These are phyloP conservation scores for Fusarium incarnatum DNA, from an alignment of 2,329 filamentous ascomycete species.

Conservation along the genomic window DNA sequence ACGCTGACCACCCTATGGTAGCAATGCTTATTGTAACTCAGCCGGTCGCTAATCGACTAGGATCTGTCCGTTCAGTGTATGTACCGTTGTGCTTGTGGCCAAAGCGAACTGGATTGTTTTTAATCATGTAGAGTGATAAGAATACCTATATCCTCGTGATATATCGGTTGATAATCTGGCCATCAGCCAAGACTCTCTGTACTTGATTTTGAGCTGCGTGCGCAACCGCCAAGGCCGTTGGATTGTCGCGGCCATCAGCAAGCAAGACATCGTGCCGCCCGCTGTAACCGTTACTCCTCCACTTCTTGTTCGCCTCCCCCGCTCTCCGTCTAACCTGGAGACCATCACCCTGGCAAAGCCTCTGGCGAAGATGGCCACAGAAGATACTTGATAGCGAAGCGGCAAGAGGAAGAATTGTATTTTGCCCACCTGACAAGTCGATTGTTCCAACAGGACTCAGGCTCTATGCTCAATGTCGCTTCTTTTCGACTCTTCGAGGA, in stretches of 20 bases:
- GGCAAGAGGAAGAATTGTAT: not conserved
- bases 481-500: conserved; percentile 15
- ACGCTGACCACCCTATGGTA: conserved; percentile 21
- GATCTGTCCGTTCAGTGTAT: conserved; percentile 2
- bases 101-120: not conserved
- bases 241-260: conserved; percentile 25
- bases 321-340: conserved; percentile 31
- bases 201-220: conserved; percentile 14
- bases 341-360: conserved; percentile 19
- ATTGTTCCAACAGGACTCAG: conserved; percentile 17
- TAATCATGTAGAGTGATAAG: not conserved
- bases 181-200: conserved; percentile 5
- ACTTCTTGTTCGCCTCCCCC: conserved; percentile 44
- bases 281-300: conserved; percentile 43
- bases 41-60: conserved; percentile 23
- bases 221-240: conserved; percentile 30
- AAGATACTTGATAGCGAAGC: conserved; percentile 10
- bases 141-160: not conserved
- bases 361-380: conserved; percentile 2
- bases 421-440: not conserved
- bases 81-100: not conserved
- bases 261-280: conserved; percentile 46
- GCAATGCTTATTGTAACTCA: conserved; percentile 20
- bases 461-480: conserved; percentile 4
- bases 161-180: conserved; percentile 3